Percentiles rank a stretch among this genome's conserved stretches.
Evolutionary conservation across 75 land plant genomes (phyloP).

Genomic region (Pinus taeda): DNA sequence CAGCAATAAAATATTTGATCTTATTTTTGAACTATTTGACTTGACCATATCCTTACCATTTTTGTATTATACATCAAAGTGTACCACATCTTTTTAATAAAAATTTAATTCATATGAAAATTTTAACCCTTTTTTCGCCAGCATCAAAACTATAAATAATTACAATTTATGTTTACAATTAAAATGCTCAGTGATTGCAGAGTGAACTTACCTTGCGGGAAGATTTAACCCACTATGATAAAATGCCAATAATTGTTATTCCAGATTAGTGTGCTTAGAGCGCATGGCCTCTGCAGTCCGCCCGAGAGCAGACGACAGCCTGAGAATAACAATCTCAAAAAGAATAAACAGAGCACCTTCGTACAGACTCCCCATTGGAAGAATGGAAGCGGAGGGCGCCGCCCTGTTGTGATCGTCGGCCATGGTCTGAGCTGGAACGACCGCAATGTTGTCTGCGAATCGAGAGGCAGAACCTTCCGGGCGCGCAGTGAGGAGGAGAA

Average conservation of each 20-base stretch:
- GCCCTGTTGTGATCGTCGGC: slow-evolving; percentile 30
- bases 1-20: too few relatives aligned
- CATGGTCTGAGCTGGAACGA: slow-evolving; percentile 55
- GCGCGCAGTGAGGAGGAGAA: slow-evolving; percentile 76
- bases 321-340: slow-evolving; percentile 78
- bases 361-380: slow-evolving; percentile 95
- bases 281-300: slow-evolving; percentile 46
- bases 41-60: too few relatives aligned
- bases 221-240: too few relatives aligned
- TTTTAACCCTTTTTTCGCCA: too few relatives aligned
- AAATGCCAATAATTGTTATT: slow-evolving; percentile 15
- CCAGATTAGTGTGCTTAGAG: slow-evolving; percentile 83
- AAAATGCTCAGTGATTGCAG: too few relatives aligned
- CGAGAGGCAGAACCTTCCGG: slow-evolving; percentile 30
- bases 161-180: too few relatives aligned
- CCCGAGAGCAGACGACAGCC: slow-evolving; percentile 41
- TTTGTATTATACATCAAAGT: too few relatives aligned
- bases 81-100: too few relatives aligned
- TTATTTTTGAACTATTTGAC: too few relatives aligned
- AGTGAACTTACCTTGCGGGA: too few relatives aligned
- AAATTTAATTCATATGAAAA: too few relatives aligned
- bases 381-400: slow-evolving; percentile 12
- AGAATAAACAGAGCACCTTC: slow-evolving; percentile 90
- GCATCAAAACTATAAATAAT: too few relatives aligned
- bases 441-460: slow-evolving; percentile 30